Evolutionary conservation across 2,329 filamentous ascomycete genomes (phyloP), one percentile per base, ranked within the genome.

Genomic region (Zymoseptoria tritici): DNA sequence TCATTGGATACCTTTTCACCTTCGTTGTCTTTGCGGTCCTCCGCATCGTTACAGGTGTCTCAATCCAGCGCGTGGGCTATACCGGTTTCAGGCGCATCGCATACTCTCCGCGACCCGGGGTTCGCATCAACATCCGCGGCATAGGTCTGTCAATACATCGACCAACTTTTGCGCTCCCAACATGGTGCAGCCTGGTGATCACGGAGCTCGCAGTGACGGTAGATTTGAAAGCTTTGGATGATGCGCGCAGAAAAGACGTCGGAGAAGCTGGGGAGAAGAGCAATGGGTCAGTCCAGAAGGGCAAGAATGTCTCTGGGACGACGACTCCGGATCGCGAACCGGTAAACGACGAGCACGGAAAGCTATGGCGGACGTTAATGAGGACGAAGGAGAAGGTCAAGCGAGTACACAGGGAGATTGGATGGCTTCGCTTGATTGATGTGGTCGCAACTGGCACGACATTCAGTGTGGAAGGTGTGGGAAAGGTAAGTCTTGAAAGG

Each of bases 161-260:
- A 4, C 94, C 94, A 11, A 97, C 94, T 5, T 97, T 99, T 76
- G 91, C 93, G 53, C 91, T 97, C 74, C 94, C 94, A 52, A 97
- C 95, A 63, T 97, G 93, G 91, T 79, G 96, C 68, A 97, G 92
- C 73, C 81, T 99, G 55, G 89, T 94, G 8, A 77, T 99, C 61
- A 90, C 85, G 69, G 94, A 97, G 72, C 79, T 97, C 55, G 89
- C 86, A 55, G 81, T 99, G 55, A 95, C 90, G 0, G 74, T 97
- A 51, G 90, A 99, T 71, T 79, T 91, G 52, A 82, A 83, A 61
- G 82, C 85, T 54, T 75, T 94, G 50, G 83, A 71, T 11, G 66
- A 69, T 19, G 55, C 57, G 13, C 57, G 13, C 29, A 62, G 62
- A 54, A 56, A 59, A 49, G 52, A 61, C 46, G 58, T 63, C 54